Conservation (phyloP, 306 rosid species). For the Hippophae gyantsensis region DNA sequence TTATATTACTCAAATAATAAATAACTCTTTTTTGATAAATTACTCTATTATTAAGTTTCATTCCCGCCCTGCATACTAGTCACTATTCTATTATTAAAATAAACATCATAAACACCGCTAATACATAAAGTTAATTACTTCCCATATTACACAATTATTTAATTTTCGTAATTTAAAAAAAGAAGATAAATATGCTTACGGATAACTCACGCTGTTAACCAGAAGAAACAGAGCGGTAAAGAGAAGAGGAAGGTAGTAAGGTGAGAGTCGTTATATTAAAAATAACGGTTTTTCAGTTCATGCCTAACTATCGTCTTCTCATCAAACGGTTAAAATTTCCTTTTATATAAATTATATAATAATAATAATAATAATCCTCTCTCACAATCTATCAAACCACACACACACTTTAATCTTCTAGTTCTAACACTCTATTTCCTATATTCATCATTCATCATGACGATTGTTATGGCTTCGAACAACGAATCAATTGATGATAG, state of each 20-base stretch:
- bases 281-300: conserved; percentile 49
- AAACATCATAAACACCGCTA: no score
- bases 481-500: conserved; percentile 20
- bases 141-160: no score
- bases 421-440: no score
- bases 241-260: not conserved
- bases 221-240: conserved; percentile 8
- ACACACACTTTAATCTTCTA: not conserved
- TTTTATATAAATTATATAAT: no score
- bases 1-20: no score
- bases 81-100: no score
- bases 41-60: no score
- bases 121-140: no score
- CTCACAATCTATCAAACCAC: not conserved
- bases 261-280: conserved; percentile 24
- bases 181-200: conserved; percentile 9
- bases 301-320: conserved; percentile 33
- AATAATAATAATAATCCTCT: no score
- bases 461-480: not conserved
- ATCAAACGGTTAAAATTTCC: conserved; percentile 16
- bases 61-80: no score
- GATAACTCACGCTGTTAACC: conserved; percentile 20
- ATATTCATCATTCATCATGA: no score
- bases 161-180: not conserved
- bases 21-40: no score